A percentile compares a stretch with the other conserved stretches of the same genome.
These are phyloP conservation scores for Blumeriella jaapii DNA, from an alignment of 2,329 filamentous ascomycete species.

Conservation along the genomic window DNA sequence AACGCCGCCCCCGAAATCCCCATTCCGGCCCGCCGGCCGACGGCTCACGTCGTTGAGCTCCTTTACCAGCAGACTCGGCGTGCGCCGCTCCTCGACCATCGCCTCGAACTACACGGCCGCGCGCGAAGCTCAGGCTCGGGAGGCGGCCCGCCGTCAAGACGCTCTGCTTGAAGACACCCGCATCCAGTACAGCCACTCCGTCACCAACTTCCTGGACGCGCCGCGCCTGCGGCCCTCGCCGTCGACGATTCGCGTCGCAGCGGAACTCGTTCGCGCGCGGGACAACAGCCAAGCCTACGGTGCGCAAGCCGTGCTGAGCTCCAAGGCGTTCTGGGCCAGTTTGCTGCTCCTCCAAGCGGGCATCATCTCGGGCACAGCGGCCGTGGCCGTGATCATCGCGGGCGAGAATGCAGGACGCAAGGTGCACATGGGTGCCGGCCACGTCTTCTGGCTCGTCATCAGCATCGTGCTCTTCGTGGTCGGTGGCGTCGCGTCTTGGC, in stretches of 20 bases:
- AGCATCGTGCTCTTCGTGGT: neutral
- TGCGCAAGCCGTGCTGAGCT: neutral
- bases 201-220: neutral
- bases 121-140: neutral
- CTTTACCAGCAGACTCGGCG: neutral
- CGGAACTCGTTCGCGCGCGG: conserved; percentile 1
- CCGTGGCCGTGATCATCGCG: conserved; percentile 1
- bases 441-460: conserved; percentile 5
- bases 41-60: neutral
- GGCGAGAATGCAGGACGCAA: neutral
- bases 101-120: neutral
- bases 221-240: conserved; percentile 1
- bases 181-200: neutral
- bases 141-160: conserved; percentile 2
- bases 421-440: neutral
- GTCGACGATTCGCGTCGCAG: conserved; percentile 1
- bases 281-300: neutral
- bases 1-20: conserved; percentile 2
- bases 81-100: neutral
- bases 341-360: neutral
- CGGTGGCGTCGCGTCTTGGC: neutral
- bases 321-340: conserved; percentile 2
- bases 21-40: neutral
- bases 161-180: neutral
- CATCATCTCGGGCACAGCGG: neutral